Conservation (phyloP, 2,329 filamentous ascomycete genomes). For the Cladosporium sp. region DNA sequence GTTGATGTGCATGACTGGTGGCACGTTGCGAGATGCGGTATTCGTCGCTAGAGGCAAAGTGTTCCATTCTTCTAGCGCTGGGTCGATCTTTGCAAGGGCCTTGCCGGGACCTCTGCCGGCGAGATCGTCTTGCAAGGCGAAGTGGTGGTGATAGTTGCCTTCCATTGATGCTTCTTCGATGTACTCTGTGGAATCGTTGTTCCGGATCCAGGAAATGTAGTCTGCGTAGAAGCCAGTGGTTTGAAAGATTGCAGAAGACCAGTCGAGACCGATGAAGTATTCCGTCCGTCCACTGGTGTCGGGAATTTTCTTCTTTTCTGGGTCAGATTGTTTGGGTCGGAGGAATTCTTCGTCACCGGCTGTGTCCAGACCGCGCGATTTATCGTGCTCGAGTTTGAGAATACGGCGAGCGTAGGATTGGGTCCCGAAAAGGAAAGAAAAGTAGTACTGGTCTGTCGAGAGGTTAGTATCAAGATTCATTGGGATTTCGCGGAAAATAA, state of each 20-base stretch:
- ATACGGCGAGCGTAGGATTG: background rate
- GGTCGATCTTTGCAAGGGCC: background rate
- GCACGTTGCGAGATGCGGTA: conserved; percentile 16
- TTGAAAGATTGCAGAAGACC: conserved; percentile 23
- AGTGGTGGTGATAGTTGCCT: conserved; percentile 3
- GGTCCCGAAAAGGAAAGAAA: background rate
- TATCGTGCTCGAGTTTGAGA: background rate
- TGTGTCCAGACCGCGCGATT: background rate
- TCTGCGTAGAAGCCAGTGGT: conserved; percentile 19
- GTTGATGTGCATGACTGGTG: conserved; percentile 21
- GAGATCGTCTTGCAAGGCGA: background rate
- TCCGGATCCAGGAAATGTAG: conserved; percentile 16
- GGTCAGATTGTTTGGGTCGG: background rate
- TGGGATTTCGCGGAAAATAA: background rate
- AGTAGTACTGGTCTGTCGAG: conserved; percentile 16
- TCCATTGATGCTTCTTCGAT: background rate
- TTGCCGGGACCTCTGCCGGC: background rate
- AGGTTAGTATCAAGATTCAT: background rate
- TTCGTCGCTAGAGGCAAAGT: conserved; percentile 11
- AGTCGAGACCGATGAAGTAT: conserved; percentile 21
- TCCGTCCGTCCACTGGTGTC: conserved; percentile 7
- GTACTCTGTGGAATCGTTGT: background rate
- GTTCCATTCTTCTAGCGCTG: background rate
- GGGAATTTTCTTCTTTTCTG: background rate
- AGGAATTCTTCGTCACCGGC: background rate